Conservation (phyloP, 352 stramenopile species). For the Globisporangium canariense region DNA sequence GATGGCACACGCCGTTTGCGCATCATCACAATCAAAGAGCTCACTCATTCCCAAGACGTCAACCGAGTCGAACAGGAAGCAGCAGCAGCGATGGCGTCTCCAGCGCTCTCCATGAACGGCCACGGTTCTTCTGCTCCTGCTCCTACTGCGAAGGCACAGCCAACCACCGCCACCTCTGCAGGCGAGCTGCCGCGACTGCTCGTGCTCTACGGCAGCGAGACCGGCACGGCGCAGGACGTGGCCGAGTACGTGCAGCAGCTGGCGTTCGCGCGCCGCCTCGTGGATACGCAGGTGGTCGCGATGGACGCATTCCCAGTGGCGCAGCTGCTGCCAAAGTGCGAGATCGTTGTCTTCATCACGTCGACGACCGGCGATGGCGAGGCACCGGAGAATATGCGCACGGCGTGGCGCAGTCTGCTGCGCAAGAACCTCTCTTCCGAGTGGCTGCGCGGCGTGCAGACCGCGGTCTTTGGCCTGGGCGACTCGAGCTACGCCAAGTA, state of each 20-base stretch:
- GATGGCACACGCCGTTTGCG: too few relatives aligned
- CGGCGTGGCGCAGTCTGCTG: conserved; percentile 81
- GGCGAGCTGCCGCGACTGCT: conserved; percentile 39
- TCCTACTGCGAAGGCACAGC: neutral
- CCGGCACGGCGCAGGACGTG: conserved; percentile 85
- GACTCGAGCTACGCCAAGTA: conserved; percentile 93
- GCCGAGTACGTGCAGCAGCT: conserved; percentile 72
- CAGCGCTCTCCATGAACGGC: neutral
- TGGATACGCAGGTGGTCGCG: conserved; percentile 42
- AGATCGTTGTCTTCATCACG: conserved; percentile 86
- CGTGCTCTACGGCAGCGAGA: conserved; percentile 91
- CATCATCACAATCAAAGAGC: neutral
- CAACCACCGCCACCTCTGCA: neutral
- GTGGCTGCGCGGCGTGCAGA: conserved; percentile 62
- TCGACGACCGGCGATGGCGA: conserved; percentile 92
- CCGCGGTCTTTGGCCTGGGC: conserved; percentile 91
- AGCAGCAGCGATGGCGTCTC: neutral
- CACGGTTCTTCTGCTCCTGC: neutral
- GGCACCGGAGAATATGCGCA: conserved; percentile 88
- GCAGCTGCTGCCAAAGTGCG: conserved; percentile 44
- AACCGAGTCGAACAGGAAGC: neutral
- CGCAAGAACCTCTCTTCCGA: conserved; percentile 70
- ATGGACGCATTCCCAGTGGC: conserved; percentile 72
- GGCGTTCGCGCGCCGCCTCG: conserved; percentile 54
- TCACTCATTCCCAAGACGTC: neutral